Conservation (phyloP, 495 filamentous ascomycete genomes). For the Massariosphaeria phaeospora region DNA sequence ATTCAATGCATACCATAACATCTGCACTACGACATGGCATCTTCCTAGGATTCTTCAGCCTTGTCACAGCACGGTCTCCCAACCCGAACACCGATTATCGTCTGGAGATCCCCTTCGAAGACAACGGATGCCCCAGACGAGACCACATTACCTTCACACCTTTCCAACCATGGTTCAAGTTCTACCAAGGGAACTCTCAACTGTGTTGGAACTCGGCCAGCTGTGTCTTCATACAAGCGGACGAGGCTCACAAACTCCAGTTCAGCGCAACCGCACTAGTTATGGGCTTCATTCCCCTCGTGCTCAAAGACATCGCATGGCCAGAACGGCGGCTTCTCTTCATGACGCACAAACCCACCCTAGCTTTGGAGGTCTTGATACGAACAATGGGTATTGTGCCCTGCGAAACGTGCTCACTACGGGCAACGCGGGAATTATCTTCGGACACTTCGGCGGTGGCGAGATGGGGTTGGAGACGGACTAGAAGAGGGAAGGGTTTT, state of each 20-base stretch:
- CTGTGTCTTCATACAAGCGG: constrained; percentile 18
- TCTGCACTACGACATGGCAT: no score
- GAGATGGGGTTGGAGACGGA: not conserved
- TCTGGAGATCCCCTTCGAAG: no score
- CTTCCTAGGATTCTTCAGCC: no score
- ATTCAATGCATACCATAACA: no score
- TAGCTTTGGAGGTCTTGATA: constrained; percentile 14
- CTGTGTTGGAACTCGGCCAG: constrained; percentile 15
- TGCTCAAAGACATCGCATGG: constrained; percentile 30
- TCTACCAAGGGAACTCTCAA: not conserved
- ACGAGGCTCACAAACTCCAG: constrained; percentile 26
- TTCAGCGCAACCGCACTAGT: constrained; percentile 29
- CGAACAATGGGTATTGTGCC: constrained; percentile 25
- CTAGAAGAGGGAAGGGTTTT: not conserved
- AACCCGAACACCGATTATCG: no score
- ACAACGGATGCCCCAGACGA: no score
- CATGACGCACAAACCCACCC: constrained; percentile 8
- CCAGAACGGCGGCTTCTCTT: constrained; percentile 15
- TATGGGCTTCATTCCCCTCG: constrained; percentile 30
- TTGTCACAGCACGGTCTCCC: no score
- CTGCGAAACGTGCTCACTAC: not conserved
- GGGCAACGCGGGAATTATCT: not conserved
- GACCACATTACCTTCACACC: constrained; percentile 11
- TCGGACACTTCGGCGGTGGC: constrained; percentile 5
- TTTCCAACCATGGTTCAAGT: constrained; percentile 18